Conservation (phyloP, 805 yeast genomes). For the Pichia insulana region DNA sequence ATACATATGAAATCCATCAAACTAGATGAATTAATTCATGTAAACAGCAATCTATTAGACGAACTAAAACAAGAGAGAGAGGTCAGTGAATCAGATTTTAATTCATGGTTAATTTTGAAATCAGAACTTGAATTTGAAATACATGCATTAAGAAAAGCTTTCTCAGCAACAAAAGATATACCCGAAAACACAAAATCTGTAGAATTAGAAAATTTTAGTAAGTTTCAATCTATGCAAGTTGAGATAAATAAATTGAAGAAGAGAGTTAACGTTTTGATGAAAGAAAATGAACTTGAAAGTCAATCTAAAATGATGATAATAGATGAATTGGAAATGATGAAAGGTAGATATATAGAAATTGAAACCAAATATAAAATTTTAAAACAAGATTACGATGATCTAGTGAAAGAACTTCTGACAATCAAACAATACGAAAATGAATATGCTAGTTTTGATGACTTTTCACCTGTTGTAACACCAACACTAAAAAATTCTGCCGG, state of each 20-base stretch:
- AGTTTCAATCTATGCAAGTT: conserved; percentile 9
- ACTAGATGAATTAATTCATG: conserved; percentile 23
- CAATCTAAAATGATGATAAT: conserved; percentile 44
- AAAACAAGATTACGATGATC: conserved; percentile 23
- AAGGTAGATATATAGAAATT: conserved; percentile 28
- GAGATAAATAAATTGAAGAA: conserved; percentile 22
- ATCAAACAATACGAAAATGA: conserved; percentile 2
- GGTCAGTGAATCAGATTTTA: conserved; percentile 24
- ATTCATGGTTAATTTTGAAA: conserved; percentile 23
- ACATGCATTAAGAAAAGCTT: conserved; percentile 2
- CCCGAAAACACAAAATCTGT: conserved; percentile 12
- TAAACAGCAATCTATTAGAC: conserved; percentile 16
- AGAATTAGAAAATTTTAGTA: conserved; percentile 7
- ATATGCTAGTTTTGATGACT: conserved; percentile 7
- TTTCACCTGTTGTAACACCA: neutral
- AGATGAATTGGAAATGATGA: conserved; percentile 44
- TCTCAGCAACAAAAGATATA: conserved; percentile 5
- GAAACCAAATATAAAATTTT: conserved; percentile 22
- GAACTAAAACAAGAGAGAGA: conserved; percentile 25
- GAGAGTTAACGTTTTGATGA: conserved; percentile 32
- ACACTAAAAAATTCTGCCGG: neutral
- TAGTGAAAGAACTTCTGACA: conserved; percentile 18
- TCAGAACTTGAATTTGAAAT: conserved; percentile 22
- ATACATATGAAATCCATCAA: conserved; percentile 17
- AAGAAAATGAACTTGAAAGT: conserved; percentile 44